Percentiles rank a stretch among this genome's conserved stretches.
Conservation (phyloP, 768 basidiomycete genomes). For the Tulasnella sp. region DNA sequence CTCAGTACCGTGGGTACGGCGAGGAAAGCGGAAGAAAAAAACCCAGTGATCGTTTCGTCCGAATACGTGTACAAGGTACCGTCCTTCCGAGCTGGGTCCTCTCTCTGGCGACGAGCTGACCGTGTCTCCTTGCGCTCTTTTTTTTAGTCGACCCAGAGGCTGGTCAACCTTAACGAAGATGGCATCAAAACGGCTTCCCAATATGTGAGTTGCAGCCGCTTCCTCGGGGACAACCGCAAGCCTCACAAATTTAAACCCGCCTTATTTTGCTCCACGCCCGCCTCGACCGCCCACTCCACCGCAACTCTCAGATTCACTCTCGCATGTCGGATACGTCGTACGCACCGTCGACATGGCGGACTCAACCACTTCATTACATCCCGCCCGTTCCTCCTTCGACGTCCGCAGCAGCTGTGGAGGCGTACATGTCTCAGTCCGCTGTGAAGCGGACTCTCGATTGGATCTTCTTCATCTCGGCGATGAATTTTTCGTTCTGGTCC, state of each 20-base stretch:
- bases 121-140: not conserved
- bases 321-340: conserved; percentile 67
- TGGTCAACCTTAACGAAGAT: conserved; percentile 61
- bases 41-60: conserved; percentile 64
- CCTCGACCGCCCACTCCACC: conserved; percentile 30
- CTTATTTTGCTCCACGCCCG: conserved; percentile 27
- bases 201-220: conserved; percentile 50
- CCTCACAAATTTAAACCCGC: conserved; percentile 40
- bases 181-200: conserved; percentile 70
- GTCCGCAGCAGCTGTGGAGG: not conserved
- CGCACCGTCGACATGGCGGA: conserved; percentile 79
- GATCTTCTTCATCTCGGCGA: conserved; percentile 84
- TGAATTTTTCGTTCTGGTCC: conserved; percentile 93
- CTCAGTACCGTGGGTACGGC: not conserved
- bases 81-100: conserved; percentile 36
- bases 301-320: conserved; percentile 57
- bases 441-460: conserved; percentile 66
- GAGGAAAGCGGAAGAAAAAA: conserved; percentile 40
- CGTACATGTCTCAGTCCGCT: conserved; percentile 57
- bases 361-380: conserved; percentile 72
- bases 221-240: not conserved
- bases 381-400: conserved; percentile 48
- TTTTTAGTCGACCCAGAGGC: not conserved
- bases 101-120: conserved; percentile 10
- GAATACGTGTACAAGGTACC: conserved; percentile 61